Conservation (phyloP, 176 grass and related monocot species). For the Raddia guianensis region DNA sequence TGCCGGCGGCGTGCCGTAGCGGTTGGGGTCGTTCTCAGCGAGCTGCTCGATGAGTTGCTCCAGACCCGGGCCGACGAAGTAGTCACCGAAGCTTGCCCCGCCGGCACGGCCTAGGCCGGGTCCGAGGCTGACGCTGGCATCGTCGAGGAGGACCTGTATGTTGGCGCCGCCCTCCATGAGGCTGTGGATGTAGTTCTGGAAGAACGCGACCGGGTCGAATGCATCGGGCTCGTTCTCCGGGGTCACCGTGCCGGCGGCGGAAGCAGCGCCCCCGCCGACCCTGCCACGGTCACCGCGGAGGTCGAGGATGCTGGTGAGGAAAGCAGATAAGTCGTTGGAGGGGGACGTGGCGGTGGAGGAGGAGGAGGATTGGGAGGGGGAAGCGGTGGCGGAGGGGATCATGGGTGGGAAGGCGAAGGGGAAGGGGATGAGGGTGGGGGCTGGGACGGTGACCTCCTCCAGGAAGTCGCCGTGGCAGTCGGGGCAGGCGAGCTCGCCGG, state of each 20-base stretch:
- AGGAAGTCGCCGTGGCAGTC: conserved; percentile 85
- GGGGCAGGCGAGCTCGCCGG: conserved; percentile 70
- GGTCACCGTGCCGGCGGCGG: conserved; percentile 39
- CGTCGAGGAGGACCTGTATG: conserved; percentile 82
- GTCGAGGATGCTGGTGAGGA: conserved; percentile 52
- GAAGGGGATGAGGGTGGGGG: conserved; percentile 64
- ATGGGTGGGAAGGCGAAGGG: conserved; percentile 46
- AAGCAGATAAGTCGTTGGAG: conserved; percentile 43
- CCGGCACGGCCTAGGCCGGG: conserved; percentile 51
- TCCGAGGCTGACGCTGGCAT: conserved; percentile 47
- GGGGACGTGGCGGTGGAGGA: conserved; percentile 45
- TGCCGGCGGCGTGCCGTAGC: conserved; percentile 87
- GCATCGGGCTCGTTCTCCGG: conserved; percentile 63
- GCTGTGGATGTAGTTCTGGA: conserved; percentile 74
- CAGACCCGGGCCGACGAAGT: conserved; percentile 83
- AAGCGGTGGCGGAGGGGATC: conserved; percentile 30
- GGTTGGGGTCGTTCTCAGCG: conserved; percentile 90
- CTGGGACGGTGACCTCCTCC: conserved; percentile 75
- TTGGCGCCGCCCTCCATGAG: conserved; percentile 73
- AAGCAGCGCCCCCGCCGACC: conserved; percentile 33
- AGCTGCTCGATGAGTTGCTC: conserved; percentile 97
- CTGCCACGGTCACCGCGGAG: conserved; percentile 23
- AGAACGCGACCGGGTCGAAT: conserved; percentile 64
- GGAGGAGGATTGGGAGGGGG: conserved; percentile 49
- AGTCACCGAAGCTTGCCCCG: conserved; percentile 84